These are phyloP conservation scores for Colletotrichum truncatum DNA, from an alignment of 2,329 filamentous ascomycete species.

Conservation along the genomic window DNA sequence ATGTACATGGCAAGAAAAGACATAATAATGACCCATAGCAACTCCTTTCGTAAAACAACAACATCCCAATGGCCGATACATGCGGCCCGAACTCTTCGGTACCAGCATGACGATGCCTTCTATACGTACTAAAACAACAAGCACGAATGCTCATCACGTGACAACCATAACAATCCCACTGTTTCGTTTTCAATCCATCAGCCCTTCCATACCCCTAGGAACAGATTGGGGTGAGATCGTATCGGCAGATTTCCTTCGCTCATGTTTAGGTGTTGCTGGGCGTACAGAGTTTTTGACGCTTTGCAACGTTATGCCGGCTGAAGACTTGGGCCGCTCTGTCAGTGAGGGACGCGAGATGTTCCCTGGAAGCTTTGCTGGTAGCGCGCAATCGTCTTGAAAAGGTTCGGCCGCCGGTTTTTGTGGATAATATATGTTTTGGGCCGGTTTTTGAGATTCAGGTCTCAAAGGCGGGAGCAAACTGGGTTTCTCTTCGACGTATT, in stretches of 20 bases:
- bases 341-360: constrained; percentile 14
- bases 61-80: not conserved
- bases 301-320: constrained; percentile 4
- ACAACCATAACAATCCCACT: not conserved
- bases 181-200: constrained; percentile 41
- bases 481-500: constrained; percentile 32
- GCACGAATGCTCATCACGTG: not conserved
- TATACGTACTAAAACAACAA: constrained; percentile 22
- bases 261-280: constrained; percentile 21
- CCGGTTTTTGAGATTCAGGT: constrained; percentile 30
- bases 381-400: not conserved
- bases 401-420: not conserved
- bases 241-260: constrained; percentile 31
- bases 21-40: not conserved
- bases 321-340: constrained; percentile 25
- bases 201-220: constrained; percentile 49
- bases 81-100: constrained; percentile 29
- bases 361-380: not conserved
- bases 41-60: constrained; percentile 11
- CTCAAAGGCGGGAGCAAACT: constrained; percentile 37
- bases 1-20: constrained; percentile 11
- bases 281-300: constrained; percentile 1
- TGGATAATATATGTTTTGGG: constrained; percentile 32
- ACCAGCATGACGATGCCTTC: constrained; percentile 8
- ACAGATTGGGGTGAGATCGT: constrained; percentile 55